Evolutionary conservation across 768 basidiomycete genomes (phyloP).

Genomic region (Agaricus sinodeliciosus): DNA sequence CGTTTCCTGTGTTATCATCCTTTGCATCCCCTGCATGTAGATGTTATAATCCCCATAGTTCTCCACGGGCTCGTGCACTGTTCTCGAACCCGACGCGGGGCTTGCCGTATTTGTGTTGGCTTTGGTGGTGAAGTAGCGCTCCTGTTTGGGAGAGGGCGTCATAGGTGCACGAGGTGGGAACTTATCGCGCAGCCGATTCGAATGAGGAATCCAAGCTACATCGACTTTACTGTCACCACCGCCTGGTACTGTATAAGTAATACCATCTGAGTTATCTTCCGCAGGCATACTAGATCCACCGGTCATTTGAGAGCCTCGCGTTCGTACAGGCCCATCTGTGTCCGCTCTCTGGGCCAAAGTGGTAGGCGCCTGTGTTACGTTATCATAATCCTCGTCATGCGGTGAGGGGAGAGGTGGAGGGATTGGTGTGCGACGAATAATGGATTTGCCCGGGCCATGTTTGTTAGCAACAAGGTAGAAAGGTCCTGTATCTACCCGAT

Average conservation of each 20-base stretch:
- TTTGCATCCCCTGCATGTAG: constrained; percentile 26
- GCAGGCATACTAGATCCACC: constrained; percentile 22
- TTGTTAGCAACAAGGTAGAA: constrained; percentile 35
- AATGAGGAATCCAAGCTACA: constrained; percentile 3
- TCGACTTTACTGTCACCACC: constrained; percentile 9
- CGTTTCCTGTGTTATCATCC: constrained; percentile 17
- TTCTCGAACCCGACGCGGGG: constrained; percentile 4
- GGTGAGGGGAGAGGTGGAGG: constrained; percentile 29
- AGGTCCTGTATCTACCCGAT: constrained; percentile 24
- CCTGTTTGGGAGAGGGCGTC: not conserved
- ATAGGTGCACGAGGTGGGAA: constrained; percentile 1
- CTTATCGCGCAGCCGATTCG: constrained; percentile 7
- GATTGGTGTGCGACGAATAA: constrained; percentile 30
- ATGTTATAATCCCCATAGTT: constrained; percentile 28
- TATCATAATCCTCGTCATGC: constrained; percentile 34
- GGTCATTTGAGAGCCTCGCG: constrained; percentile 13
- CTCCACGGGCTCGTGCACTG: constrained; percentile 20
- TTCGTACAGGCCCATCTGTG: constrained; percentile 17
- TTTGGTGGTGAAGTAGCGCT: constrained; percentile 8
- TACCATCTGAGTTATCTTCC: constrained; percentile 34
- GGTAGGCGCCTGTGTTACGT: constrained; percentile 21
- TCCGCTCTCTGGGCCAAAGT: constrained; percentile 20
- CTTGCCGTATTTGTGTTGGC: constrained; percentile 12
- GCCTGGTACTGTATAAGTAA: constrained; percentile 18
- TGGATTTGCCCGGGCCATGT: constrained; percentile 27